phyloP scores from a whole-genome alignment of 2,329 filamentous ascomycete genomes.

The Calonectria pseudoreteaudii region DNA sequence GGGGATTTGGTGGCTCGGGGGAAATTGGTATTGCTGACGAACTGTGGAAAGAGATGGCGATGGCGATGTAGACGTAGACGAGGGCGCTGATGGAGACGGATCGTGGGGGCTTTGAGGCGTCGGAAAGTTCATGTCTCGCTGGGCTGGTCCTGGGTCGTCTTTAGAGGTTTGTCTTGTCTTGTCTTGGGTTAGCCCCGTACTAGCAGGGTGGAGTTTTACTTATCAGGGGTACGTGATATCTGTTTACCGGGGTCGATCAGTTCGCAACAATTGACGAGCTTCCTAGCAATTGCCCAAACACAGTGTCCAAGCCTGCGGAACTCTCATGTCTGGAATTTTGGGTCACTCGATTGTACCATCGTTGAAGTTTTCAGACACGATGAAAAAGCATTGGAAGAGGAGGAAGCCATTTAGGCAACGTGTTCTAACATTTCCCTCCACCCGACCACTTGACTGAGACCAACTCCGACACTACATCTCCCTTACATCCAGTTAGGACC shows the following conservation, averaged over 20 bases:
- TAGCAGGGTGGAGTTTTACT: conserved; percentile 30
- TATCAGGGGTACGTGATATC: conserved; percentile 31
- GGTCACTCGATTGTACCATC: too few species aligned
- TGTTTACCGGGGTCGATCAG: conserved; percentile 29
- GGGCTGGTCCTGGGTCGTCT: conserved; percentile 35
- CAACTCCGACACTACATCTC: background rate
- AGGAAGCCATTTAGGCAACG: background rate
- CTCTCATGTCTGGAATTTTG: background rate
- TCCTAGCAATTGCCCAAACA: background rate
- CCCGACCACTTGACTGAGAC: background rate
- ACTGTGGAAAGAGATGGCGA: conserved; percentile 31
- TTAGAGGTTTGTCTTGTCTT: conserved; percentile 41
- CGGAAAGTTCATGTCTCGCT: conserved; percentile 49
- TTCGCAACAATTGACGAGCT: background rate
- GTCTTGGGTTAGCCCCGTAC: conserved; percentile 41
- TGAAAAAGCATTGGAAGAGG: too few species aligned
- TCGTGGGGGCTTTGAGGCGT: conserved; percentile 43
- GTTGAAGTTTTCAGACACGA: too few species aligned
- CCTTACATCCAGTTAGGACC: background rate
- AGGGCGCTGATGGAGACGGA: conserved; percentile 34
- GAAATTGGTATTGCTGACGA: conserved; percentile 41
- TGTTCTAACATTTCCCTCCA: background rate
- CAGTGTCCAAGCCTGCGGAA: background rate
- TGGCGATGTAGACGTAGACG: conserved; percentile 31
- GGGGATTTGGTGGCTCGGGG: background rate